Evolutionary conservation across 768 basidiomycete species (phyloP), one percentile per base, ranked within the genome.

Genomic region (Sarcodon aspratus): DNA sequence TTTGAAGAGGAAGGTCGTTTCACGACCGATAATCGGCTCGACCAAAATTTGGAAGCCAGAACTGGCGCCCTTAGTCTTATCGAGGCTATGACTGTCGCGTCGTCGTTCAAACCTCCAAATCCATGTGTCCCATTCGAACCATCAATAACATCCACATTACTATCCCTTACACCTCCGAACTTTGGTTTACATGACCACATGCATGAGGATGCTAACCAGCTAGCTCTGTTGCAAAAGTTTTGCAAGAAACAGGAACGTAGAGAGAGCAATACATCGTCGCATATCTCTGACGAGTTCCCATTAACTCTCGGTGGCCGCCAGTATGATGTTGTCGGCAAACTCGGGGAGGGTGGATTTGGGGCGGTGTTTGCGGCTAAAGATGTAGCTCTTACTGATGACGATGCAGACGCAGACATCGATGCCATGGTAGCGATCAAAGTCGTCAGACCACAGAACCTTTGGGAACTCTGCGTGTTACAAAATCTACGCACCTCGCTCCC

Each of bases 291-390:
- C 35, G 62, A 59, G 18, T 73, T 85, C 61, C 57, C 75, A 17
- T 61, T 98, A 37, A 67, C 66, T 13, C 67, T 97, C n/a, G 72
- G 72, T 42, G 82, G 73, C 3, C 76, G 74, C 50, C 69, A 69
- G 47, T 91, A 86, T 58, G 75, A 75, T 47, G 79, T 97, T 4
- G 67, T 73, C 3, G 85, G 85, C 52, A 99, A 98, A 63, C 73
- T 99, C 18, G 96, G 96, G 13, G 96, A 99, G 66, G 96, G 96
- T 6, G 91, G 94, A 0, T 99, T 95, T 57, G 96, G 95, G 2
- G 78, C 85, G 3, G 96, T 99, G n/a, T 99, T 95, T 70, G 78
- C 84, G 52, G 89, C 87, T 3, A 74, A 75, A 48, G 75, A 82
- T 59, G 47, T 70, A 59, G 50, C 50, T 36, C 43, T 45, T 50